These are phyloP conservation scores for Kickxella alabastrina DNA, from an alignment of 192 early-diverging fungal genomes.

Conservation along the genomic window DNA sequence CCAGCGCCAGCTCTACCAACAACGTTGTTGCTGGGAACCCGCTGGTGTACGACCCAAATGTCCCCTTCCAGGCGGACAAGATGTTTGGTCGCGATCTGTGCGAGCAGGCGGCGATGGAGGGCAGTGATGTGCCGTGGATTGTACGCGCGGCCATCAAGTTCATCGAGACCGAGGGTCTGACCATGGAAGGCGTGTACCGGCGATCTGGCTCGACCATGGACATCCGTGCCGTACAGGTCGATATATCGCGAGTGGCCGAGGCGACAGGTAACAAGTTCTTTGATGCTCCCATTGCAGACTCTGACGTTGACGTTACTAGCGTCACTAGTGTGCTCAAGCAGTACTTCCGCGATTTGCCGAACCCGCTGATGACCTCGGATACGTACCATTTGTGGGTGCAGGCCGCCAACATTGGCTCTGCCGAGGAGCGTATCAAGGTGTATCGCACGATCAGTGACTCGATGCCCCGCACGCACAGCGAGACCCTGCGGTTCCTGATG, in stretches of 20 bases:
- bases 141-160: constrained; percentile 65
- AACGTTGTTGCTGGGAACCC: too few relatives aligned
- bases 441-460: constrained; percentile 46
- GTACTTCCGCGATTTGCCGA: constrained; percentile 71
- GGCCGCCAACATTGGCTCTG: constrained; percentile 33
- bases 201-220: constrained; percentile 72
- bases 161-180: constrained; percentile 65
- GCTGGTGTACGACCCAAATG: constrained; percentile 9
- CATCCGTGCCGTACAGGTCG: constrained; percentile 60
- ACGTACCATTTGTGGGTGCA: constrained; percentile 67
- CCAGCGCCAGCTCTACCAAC: constrained; percentile 1
- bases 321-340: constrained; percentile 80
- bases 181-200: constrained; percentile 76
- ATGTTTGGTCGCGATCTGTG: constrained; percentile 68
- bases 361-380: constrained; percentile 67
- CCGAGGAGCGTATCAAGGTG: constrained; percentile 34
- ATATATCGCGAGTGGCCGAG: constrained; percentile 57
- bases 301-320: constrained; percentile 63
- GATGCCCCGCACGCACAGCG: constrained; percentile 61
- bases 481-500: constrained; percentile 61
- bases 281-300: constrained; percentile 24
- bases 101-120: constrained; percentile 56
- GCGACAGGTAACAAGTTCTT: constrained; percentile 52
- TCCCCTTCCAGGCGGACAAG: constrained; percentile 30
- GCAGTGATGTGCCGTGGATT: constrained; percentile 60